Percentiles rank a stretch among this genome's conserved stretches.
Evolutionary conservation across 2,329 filamentous ascomycete genomes (phyloP).

Genomic region (Penicillium olsonii): DNA sequence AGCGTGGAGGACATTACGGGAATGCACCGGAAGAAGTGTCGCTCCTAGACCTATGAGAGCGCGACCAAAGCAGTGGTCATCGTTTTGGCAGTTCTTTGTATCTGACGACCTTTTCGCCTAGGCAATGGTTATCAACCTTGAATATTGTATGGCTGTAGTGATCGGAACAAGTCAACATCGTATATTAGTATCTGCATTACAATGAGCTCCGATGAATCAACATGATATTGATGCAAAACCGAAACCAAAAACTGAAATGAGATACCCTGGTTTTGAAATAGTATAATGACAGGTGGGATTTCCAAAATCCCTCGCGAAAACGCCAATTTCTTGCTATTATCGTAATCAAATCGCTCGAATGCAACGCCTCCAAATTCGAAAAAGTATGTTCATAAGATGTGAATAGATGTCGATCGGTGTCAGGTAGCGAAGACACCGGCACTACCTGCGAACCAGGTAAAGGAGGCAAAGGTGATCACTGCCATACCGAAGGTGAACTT

Average conservation of each 20-base stretch:
- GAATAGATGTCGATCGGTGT: not conserved
- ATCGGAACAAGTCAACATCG: too few species aligned
- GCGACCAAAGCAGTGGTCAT: too few species aligned
- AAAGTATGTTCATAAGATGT: slow-evolving; percentile 24
- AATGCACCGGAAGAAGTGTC: too few species aligned
- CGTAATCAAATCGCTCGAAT: slow-evolving; percentile 26
- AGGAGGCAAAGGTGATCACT: slow-evolving; percentile 58
- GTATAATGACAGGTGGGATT: slow-evolving; percentile 3
- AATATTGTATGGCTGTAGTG: too few species aligned
- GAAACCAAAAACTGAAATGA: slow-evolving; percentile 14
- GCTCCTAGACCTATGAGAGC: too few species aligned
- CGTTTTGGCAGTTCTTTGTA: too few species aligned
- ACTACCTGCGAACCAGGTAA: slow-evolving; percentile 54
- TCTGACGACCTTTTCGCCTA: too few species aligned
- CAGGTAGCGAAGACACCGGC: slow-evolving; percentile 39
- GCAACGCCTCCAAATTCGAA: slow-evolving; percentile 12
- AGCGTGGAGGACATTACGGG: too few species aligned
- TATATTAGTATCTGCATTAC: too few species aligned
- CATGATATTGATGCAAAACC: not conserved
- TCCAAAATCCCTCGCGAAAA: slow-evolving; percentile 23
- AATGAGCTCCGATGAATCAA: too few species aligned
- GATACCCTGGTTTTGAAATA: too few species aligned
- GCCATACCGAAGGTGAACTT: slow-evolving; percentile 58
- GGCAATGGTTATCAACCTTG: too few species aligned
- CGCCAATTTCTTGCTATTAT: slow-evolving; percentile 34